These are phyloP conservation scores for Coemansia sp. DNA, from an alignment of 192 early-diverging fungal genomes.

Conservation along the genomic window DNA sequence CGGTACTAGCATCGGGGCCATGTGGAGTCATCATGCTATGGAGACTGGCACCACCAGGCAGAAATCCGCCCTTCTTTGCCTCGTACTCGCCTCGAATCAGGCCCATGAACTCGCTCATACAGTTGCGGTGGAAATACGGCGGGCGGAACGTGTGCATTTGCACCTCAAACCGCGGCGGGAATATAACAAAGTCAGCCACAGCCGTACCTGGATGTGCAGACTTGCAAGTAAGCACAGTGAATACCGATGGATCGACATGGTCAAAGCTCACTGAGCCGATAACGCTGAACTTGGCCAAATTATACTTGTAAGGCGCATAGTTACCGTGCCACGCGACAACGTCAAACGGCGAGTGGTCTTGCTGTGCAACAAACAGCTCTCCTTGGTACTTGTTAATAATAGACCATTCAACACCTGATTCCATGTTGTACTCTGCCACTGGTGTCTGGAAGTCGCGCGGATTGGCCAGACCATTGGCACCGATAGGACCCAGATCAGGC, in stretches of 20 bases:
- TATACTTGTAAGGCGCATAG: conserved; percentile 95
- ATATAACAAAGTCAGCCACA: conserved; percentile 94
- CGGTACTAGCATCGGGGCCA: conserved; percentile 85
- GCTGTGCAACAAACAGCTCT: conserved; percentile 67
- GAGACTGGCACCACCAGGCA: conserved; percentile 86
- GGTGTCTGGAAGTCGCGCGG: conserved; percentile 94
- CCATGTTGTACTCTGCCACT: conserved; percentile 69
- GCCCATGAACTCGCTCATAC: conserved; percentile 99
- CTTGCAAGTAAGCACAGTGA: conserved; percentile 92
- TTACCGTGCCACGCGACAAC: conserved; percentile 99
- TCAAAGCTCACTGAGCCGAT: conserved; percentile 87
- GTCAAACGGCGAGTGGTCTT: conserved; percentile 90
- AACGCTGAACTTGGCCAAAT: conserved; percentile 80
- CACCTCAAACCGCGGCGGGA: conserved; percentile 94
- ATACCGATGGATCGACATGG: conserved; percentile 96
- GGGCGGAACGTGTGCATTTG: conserved; percentile 91
- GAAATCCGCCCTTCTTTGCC: conserved; percentile 88
- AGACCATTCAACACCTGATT: conserved; percentile 57
- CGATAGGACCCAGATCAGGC: conserved; percentile 95
- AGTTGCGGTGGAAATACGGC: conserved; percentile 98
- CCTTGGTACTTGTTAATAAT: conserved; percentile 88
- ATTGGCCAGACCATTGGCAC: conserved; percentile 94
- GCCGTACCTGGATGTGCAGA: conserved; percentile 85
- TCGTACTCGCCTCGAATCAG: conserved; percentile 92
- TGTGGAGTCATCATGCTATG: conserved; percentile 90